phyloP scores from a whole-genome alignment of 2,329 filamentous ascomycete genomes.

The Colletotrichum zoysiae region DNA sequence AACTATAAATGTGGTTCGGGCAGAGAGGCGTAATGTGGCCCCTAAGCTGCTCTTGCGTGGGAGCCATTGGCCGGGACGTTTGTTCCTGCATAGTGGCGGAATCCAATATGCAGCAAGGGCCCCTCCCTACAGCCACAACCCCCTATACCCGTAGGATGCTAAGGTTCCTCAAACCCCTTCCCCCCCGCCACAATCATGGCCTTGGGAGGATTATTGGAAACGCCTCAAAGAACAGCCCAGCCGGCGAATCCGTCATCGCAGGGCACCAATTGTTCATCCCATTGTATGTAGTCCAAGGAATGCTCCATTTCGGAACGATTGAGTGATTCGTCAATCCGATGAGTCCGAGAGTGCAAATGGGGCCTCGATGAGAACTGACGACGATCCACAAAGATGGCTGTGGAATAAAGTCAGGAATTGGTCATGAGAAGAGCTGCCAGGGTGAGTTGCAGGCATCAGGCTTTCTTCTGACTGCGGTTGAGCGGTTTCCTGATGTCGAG shows the following conservation, averaged over 20 bases:
- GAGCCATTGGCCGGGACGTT: slow-evolving; percentile 25
- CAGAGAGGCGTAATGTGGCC: slow-evolving; percentile 11
- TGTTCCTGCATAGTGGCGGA: slow-evolving; percentile 39
- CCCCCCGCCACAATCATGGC: not conserved
- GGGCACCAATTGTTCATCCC: slow-evolving; percentile 1
- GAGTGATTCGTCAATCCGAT: not conserved
- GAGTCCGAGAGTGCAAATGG: not conserved
- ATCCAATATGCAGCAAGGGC: slow-evolving; percentile 31
- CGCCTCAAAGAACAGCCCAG: not conserved
- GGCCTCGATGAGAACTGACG: not conserved
- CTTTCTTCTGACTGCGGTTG: not conserved
- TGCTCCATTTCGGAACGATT: slow-evolving; percentile 1
- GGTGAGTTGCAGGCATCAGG: slow-evolving; percentile 7
- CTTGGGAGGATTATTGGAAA: not conserved
- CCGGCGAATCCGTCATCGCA: not conserved
- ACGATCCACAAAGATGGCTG: slow-evolving; percentile 11
- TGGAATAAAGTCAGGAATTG: not conserved
- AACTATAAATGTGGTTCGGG: not conserved
- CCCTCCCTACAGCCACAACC: not conserved
- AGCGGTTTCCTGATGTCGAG: not conserved
- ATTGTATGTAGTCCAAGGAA: not conserved
- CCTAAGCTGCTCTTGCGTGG: slow-evolving; percentile 5
- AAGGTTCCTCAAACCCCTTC: slow-evolving; percentile 15
- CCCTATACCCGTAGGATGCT: slow-evolving; percentile 28
- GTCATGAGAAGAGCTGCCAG: slow-evolving; percentile 14